Percentiles rank a stretch among this genome's conserved stretches.
Evolutionary conservation across 192 early-diverging fungal genomes (phyloP).

Genomic region (Coemansia sp.): DNA sequence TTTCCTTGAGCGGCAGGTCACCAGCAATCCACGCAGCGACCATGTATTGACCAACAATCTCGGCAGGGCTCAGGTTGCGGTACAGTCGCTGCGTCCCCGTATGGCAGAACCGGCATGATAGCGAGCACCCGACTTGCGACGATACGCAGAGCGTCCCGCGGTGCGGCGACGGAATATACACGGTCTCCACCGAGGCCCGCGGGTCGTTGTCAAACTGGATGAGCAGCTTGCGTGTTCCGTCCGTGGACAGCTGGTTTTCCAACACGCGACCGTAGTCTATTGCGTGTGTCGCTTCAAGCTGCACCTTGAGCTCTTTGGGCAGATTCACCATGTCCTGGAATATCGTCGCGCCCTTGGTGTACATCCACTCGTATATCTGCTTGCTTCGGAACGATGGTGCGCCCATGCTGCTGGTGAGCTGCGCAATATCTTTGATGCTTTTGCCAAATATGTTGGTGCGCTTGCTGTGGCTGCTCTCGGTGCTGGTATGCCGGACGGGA

Average conservation of each 20-base stretch:
- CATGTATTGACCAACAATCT: constrained; percentile 72
- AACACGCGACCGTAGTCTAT: constrained; percentile 61
- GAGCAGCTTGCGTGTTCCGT: constrained; percentile 64
- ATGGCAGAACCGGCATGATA: constrained; percentile 87
- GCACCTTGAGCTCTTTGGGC: constrained; percentile 49
- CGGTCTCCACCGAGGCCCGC: constrained; percentile 67
- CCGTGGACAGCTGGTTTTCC: constrained; percentile 54
- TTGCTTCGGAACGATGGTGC: constrained; percentile 26
- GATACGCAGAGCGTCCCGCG: constrained; percentile 76
- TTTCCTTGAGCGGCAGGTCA: constrained; percentile 58
- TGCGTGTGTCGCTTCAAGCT: constrained; percentile 50
- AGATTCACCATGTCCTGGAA: constrained; percentile 71
- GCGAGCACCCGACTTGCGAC: constrained; percentile 82
- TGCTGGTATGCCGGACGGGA: neutral
- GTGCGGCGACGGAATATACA: constrained; percentile 69
- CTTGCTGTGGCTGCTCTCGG: neutral
- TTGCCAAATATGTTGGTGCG: constrained; percentile 41
- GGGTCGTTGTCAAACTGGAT: constrained; percentile 59
- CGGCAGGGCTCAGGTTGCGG: constrained; percentile 68
- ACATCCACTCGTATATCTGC: constrained; percentile 45
- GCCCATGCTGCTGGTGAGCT: constrained; percentile 3
- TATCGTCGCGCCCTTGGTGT: constrained; percentile 53
- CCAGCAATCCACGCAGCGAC: constrained; percentile 56
- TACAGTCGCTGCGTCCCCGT: constrained; percentile 86
- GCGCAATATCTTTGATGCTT: constrained; percentile 9